Evolutionary conservation across 2,329 filamentous ascomycete species (phyloP), one percentile per base, ranked within the genome.

Genomic region (Colletotrichum sp.): DNA sequence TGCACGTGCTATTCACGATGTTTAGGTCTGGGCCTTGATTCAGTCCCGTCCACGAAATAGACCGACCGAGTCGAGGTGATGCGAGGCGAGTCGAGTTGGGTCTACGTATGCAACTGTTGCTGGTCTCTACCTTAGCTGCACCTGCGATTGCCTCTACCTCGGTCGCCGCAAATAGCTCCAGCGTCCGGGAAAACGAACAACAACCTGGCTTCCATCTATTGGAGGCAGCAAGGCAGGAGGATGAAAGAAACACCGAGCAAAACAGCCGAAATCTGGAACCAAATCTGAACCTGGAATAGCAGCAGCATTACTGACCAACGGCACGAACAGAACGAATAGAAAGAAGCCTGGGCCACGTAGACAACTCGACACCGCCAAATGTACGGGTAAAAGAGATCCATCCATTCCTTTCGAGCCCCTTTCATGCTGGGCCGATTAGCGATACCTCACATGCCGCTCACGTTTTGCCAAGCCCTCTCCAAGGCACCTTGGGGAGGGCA

Each of bases 361-460:
- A 28, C 36, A 28, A 28, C 6, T 30, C 16, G 34, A 18, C 36
- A 66, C 24, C 36, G 28, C 36, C 43, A 48, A 7, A 48, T 48
- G 43, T 21, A 48, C 43, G 43, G n/a, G n/a, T 66, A 8, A 66
- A 52, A 21, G 13, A 61, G 58, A 61, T 32, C 16, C 58, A 58
- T 61, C 28, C 16, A 61, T 30, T 32, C 58, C 28, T 18, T 32
- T 8, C 0, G 8, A 2, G 9, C 56, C 56, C n/a, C 43, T 60
- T 64, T 24, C 38, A 8, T 38, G 55, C 36, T 62, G 68, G 68
- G 38, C 69, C 61, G 72, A 75, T 67, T 60, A 67, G 48, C 32
- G 55, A 61, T 62, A 55, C 56, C 24, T 73, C 62, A 56, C 55
- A 67, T 72, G 68, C 26, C 38, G 55, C 62, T 75, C 69, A 48